Percentiles rank a stretch among this genome's conserved stretches.
These are phyloP conservation scores for Venturia carpophila DNA, from an alignment of 2,329 filamentous ascomycete species.

Conservation along the genomic window DNA sequence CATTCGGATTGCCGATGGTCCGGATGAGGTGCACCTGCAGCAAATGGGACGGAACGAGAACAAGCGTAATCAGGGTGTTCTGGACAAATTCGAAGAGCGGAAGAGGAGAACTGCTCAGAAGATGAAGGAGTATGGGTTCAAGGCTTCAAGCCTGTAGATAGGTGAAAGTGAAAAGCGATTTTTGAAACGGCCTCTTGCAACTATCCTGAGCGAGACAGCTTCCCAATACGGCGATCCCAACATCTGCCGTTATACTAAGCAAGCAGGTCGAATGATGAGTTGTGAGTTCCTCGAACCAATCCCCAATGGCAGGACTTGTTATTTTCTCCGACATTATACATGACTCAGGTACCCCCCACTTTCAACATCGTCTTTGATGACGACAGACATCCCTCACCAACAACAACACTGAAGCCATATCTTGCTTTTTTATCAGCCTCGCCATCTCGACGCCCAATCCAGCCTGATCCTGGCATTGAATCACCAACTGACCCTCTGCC, in stretches of 20 bases:
- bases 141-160: neutral
- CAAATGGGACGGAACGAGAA: conserved; percentile 78
- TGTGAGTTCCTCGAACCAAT: neutral
- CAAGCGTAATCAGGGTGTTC: conserved; percentile 33
- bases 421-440: neutral
- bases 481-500: neutral
- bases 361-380: neutral
- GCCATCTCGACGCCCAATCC: neutral
- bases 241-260: too few relatives aligned
- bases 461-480: neutral
- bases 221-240: too few relatives aligned
- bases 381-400: neutral
- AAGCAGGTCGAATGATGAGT: too few relatives aligned
- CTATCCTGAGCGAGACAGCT: too few relatives aligned
- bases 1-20: conserved; percentile 80
- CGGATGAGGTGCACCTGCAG: conserved; percentile 76
- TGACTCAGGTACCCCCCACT: neutral
- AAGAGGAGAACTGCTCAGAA: conserved; percentile 4
- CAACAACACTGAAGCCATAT: neutral
- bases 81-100: conserved; percentile 8
- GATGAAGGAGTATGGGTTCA: conserved; percentile 19
- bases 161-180: neutral
- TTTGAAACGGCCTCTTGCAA: too few relatives aligned
- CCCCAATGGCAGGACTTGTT: neutral
- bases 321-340: neutral